Conservation (phyloP, 352 stramenopile genomes). For the Pythium utonaiense region DNA sequence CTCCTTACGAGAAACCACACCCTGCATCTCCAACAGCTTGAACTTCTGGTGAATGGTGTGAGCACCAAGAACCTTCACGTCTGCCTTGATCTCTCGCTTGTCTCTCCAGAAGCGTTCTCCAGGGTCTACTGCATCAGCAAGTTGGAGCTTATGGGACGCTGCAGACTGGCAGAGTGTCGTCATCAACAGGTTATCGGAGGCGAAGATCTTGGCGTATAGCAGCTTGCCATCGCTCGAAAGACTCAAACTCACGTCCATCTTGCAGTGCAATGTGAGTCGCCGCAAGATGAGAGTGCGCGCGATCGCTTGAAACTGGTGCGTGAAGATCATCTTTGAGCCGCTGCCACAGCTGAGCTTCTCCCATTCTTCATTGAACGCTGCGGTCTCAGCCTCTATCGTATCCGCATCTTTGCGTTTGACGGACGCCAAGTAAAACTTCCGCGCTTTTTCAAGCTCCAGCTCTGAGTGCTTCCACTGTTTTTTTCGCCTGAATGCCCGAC, state of each 20-base stretch:
- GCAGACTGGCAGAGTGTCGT: slow-evolving; percentile 45
- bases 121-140: slow-evolving; percentile 57
- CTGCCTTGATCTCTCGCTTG: slow-evolving; percentile 38
- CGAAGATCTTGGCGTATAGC: slow-evolving; percentile 49
- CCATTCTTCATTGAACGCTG: slow-evolving; percentile 30
- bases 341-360: slow-evolving; percentile 12
- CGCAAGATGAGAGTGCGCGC: slow-evolving; percentile 51
- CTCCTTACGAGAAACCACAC: slow-evolving; percentile 36
- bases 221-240: slow-evolving; percentile 41
- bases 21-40: slow-evolving; percentile 33
- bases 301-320: slow-evolving; percentile 60
- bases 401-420: slow-evolving; percentile 17
- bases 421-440: slow-evolving; percentile 23
- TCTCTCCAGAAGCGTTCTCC: slow-evolving; percentile 44
- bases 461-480: slow-evolving; percentile 8
- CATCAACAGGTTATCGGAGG: slow-evolving; percentile 63
- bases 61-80: slow-evolving; percentile 42
- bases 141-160: slow-evolving; percentile 41
- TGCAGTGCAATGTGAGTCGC: slow-evolving; percentile 42
- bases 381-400: slow-evolving; percentile 3
- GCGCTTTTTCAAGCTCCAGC: slow-evolving; percentile 18
- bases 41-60: slow-evolving; percentile 55
- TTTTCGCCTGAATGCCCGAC: not conserved
- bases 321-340: slow-evolving; percentile 21
- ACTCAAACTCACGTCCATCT: slow-evolving; percentile 56